Conservation (phyloP, 148 eudicot genomes). For the Dianthus caryophyllus region DNA sequence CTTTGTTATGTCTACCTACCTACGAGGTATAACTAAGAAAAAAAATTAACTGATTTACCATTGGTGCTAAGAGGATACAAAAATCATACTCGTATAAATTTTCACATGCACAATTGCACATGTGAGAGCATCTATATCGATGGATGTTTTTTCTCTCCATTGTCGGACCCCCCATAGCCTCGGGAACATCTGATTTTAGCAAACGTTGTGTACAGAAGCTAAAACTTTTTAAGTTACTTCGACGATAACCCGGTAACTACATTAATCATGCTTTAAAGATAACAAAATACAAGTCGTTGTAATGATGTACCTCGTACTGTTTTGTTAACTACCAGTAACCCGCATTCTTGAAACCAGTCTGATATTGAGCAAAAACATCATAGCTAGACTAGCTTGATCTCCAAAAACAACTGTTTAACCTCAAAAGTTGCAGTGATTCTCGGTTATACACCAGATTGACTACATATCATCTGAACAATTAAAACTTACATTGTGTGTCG, state of each 20-base stretch:
- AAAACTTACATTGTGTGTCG: conserved; percentile 14
- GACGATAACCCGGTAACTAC: not conserved
- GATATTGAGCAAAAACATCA: not conserved
- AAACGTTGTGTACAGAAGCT: not conserved
- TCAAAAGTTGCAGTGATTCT: conserved; percentile 11
- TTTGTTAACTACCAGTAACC: not conserved
- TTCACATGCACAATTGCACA: too few species aligned
- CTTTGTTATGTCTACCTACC: too few species aligned
- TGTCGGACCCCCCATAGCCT: too few species aligned
- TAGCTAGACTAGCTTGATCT: not conserved
- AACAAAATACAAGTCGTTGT: conserved; percentile 1
- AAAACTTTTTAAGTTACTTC: not conserved
- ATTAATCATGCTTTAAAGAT: not conserved
- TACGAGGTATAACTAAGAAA: too few species aligned
- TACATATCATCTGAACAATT: conserved; percentile 20
- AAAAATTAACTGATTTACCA: too few species aligned
- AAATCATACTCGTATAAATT: too few species aligned
- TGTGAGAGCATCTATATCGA: too few species aligned
- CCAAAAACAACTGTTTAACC: not conserved
- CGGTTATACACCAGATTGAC: conserved; percentile 17
- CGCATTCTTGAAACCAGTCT: not conserved
- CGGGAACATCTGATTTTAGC: conserved; percentile 19
- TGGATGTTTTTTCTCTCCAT: too few species aligned
- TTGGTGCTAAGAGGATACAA: too few species aligned
- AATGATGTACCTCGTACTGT: too few species aligned